Evolutionary conservation across 2,329 filamentous ascomycete genomes (phyloP), one percentile per base, ranked within the genome.

Genomic region (Hortaea sp.): DNA sequence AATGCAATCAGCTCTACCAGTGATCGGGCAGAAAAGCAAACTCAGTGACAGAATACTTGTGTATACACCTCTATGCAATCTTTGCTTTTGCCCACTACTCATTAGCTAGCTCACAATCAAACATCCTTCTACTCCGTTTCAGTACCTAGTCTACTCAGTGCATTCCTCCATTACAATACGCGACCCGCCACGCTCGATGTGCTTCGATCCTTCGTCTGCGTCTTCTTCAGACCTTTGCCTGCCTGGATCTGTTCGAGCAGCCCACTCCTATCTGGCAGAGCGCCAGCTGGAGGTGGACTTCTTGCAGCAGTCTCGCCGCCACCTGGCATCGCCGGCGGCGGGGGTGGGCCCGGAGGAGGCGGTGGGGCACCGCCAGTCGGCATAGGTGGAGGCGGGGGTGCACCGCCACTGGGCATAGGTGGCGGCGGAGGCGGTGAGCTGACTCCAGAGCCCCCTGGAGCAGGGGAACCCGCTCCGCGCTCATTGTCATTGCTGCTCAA

Each of bases 181-280:
- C 81, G 78, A n/a, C 90, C 90, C 20, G 87, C 85, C 48, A 82
- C 73, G 44, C 81, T 66, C 43, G 86, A 77, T 41, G 58, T 67
- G 66, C 89, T 95, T 65, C 82, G 82, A 66, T 98, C 92, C 66
- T 87, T 89, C 1, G 92, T 97, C 64, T 83, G 72, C 27, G 88
- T 88, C 75, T 97, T 97, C 73, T 77, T 88, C 62, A 98, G 70
- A 2, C 80, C 67, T 66, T 67, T 88, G 39, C 92, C 90, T 51
- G 79, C 69, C 62, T 90, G 82, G 51, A 98, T 97, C 63, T 95
- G 80, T 49, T 81, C 82, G 53, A 98, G 66, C 59, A 98, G 74
- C 1, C 81, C 78, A 50, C 76, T 71, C 28, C 73, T 55, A 4
- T 60, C 55, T 40, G 38, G 57, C 44, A 60, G 56, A 27, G 51